Percentiles rank a stretch among this genome's conserved stretches.
Evolutionary conservation across 1,284 basidiomycete genomes (phyloP).

Genomic region (Coriolopsis trogii): DNA sequence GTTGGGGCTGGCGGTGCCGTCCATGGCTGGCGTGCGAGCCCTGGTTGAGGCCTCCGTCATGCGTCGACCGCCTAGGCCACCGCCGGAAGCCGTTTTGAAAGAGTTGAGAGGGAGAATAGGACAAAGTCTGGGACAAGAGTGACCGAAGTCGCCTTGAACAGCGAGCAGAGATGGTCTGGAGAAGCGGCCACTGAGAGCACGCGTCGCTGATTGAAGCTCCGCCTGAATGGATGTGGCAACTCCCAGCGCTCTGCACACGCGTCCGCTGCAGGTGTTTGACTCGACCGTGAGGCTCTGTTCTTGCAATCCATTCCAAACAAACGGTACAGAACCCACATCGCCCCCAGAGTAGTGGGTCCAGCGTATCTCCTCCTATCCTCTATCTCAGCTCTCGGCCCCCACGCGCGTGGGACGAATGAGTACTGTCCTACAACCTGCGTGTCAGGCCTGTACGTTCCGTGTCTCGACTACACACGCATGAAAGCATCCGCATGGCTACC

Average conservation of each 20-base stretch:
- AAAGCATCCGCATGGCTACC: background rate
- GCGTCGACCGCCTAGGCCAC: slow-evolving; percentile 71
- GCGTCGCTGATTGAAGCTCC: slow-evolving; percentile 27
- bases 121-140: slow-evolving; percentile 34
- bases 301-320: background rate
- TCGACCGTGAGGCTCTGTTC: background rate
- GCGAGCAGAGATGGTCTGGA: slow-evolving; percentile 32
- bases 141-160: slow-evolving; percentile 39
- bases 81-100: slow-evolving; percentile 73
- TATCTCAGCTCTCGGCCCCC: no score
- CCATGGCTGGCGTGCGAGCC: slow-evolving; percentile 57
- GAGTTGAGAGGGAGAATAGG: slow-evolving; percentile 36
- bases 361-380: no score
- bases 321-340: no score
- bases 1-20: slow-evolving; percentile 63
- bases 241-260: background rate
- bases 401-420: slow-evolving; percentile 6
- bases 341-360: no score
- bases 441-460: background rate
- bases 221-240: slow-evolving; percentile 26
- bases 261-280: slow-evolving; percentile 2
- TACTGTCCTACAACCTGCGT: background rate
- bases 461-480: background rate
- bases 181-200: slow-evolving; percentile 25
- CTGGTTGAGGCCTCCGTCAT: slow-evolving; percentile 79